These are phyloP conservation scores for Collariella sp. DNA, from an alignment of 495 filamentous ascomycete species.

Conservation along the genomic window DNA sequence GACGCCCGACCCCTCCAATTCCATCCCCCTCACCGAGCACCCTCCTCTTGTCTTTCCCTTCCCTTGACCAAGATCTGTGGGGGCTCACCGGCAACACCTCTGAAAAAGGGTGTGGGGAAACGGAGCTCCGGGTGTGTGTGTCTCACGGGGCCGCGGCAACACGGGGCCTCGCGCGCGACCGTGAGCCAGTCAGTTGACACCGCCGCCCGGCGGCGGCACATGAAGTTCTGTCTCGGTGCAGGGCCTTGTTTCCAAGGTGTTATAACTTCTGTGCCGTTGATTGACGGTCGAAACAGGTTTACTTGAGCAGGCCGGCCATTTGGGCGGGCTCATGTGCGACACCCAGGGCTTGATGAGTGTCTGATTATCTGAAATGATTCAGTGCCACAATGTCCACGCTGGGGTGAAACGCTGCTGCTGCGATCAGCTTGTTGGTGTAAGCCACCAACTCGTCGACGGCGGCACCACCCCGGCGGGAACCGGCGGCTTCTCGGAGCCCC, in stretches of 20 bases:
- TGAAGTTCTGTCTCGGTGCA: too few species aligned
- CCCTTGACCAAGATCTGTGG: not conserved
- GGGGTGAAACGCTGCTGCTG: not conserved
- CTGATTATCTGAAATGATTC: too few species aligned
- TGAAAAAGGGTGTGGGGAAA: not conserved
- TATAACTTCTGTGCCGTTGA: not conserved
- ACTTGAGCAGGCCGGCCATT: not conserved
- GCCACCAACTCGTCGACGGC: not conserved
- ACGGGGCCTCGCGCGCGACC: not conserved
- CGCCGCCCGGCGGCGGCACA: not conserved
- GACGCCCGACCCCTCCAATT: too few species aligned
- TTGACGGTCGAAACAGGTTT: not conserved
- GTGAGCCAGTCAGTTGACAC: constrained; percentile 4
- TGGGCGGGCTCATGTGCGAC: not conserved
- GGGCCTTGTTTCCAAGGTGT: not conserved
- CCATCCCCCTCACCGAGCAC: not conserved
- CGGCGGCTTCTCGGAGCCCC: not conserved
- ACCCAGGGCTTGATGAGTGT: not conserved
- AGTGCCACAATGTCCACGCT: not conserved
- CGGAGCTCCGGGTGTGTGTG: not conserved
- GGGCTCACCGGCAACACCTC: not conserved
- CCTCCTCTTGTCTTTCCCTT: not conserved
- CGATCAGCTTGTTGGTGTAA: not conserved
- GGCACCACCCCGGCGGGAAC: not conserved
- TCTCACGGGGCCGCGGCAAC: not conserved